Conservation (phyloP, 495 filamentous ascomycete genomes). For the Penicillium lagena region DNA sequence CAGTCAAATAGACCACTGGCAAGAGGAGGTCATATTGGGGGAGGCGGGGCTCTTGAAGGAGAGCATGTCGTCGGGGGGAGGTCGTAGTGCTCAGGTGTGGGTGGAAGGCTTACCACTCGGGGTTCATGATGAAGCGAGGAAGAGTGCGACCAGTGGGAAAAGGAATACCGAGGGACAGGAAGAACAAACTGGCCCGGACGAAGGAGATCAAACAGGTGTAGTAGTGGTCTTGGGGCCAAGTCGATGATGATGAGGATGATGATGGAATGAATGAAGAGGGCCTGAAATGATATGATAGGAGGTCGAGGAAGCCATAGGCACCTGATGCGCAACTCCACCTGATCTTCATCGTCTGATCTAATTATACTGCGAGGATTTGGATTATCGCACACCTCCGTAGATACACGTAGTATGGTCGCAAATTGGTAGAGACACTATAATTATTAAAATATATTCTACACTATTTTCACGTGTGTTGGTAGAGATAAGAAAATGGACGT, state of each 20-base stretch:
- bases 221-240: background rate
- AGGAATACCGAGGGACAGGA: background rate
- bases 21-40: no score
- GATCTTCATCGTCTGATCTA: constrained; percentile 12
- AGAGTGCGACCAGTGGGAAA: background rate
- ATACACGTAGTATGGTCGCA: no score
- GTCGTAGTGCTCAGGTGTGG: no score
- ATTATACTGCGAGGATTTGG: no score
- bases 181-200: background rate
- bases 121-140: constrained; percentile 64
- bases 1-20: background rate
- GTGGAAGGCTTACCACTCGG: constrained; percentile 72
- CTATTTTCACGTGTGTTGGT: no score
- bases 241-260: constrained; percentile 11
- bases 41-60: no score
- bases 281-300: constrained; percentile 35
- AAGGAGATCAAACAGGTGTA: no score
- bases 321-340: constrained; percentile 29
- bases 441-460: no score
- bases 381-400: background rate
- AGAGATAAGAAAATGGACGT: no score
- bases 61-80: no score
- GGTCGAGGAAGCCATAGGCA: constrained; percentile 24
- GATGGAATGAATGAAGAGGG: constrained; percentile 16
- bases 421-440: no score